phyloP scores from a whole-genome alignment of 345 rosid genomes.

The Melastoma malabathricum region DNA sequence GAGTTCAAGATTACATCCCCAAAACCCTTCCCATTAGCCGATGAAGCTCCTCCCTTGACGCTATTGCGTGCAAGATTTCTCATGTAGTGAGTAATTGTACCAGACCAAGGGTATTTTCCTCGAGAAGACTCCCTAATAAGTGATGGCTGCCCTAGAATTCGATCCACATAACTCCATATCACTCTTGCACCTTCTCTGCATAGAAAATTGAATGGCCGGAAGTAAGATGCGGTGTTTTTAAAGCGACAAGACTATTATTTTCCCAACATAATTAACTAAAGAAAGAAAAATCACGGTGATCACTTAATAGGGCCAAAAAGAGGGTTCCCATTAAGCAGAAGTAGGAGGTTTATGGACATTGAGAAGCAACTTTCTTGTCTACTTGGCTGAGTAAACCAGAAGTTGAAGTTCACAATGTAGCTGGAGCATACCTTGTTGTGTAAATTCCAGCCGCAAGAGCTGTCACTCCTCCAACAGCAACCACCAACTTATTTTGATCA shows the following conservation, averaged over 20 bases:
- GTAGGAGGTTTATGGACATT: too few relatives aligned
- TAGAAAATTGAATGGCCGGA: neutral
- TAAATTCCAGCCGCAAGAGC: conserved; percentile 98
- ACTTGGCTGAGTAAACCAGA: too few relatives aligned
- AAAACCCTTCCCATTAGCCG: conserved; percentile 59
- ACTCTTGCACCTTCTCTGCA: conserved; percentile 98
- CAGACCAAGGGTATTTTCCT: conserved; percentile 98
- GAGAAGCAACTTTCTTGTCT: too few relatives aligned
- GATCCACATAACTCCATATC: conserved; percentile 93
- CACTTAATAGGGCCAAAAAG: too few relatives aligned
- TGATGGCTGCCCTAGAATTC: conserved; percentile 97
- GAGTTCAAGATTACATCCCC: conserved; percentile 92
- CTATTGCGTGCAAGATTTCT: conserved; percentile 30
- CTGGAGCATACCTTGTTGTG: conserved; percentile 62
- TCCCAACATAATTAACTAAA: neutral
- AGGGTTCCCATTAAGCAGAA: too few relatives aligned
- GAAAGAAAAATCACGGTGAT: too few relatives aligned
- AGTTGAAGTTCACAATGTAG: neutral
- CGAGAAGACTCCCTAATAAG: conserved; percentile 94
- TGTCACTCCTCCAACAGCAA: conserved; percentile 89
- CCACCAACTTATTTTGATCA: conserved; percentile 89
- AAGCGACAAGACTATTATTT: neutral
- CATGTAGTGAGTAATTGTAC: conserved; percentile 32
- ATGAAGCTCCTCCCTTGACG: conserved; percentile 25
- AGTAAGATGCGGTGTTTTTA: neutral